Percentiles rank a stretch among this genome's conserved stretches.
Evolutionary conservation across 2,329 filamentous ascomycete species (phyloP).

Genomic region (Malbranchea zuffiana): DNA sequence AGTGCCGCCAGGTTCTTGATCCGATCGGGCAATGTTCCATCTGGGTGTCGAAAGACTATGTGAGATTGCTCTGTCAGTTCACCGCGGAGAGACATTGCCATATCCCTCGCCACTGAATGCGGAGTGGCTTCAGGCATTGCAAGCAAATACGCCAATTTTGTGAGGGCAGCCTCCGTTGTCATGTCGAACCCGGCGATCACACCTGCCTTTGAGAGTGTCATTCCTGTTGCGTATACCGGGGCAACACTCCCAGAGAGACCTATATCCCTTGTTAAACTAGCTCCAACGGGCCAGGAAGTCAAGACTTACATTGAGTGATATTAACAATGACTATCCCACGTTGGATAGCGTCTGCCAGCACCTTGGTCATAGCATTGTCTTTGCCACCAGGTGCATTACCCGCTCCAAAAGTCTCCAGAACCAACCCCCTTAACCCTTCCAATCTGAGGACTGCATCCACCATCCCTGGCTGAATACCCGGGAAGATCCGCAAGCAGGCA

Average conservation of each 20-base stretch:
- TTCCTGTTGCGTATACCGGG: conserved; percentile 65
- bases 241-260: conserved; percentile 58
- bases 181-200: conserved; percentile 84
- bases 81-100: conserved; percentile 66
- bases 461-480: conserved; percentile 89
- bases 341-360: conserved; percentile 64
- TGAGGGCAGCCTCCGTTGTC: conserved; percentile 81
- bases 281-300: conserved; percentile 16
- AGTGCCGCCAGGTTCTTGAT: conserved; percentile 61
- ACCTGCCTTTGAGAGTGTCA: conserved; percentile 67
- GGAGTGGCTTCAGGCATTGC: conserved; percentile 54
- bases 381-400: conserved; percentile 79
- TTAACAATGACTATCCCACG: conserved; percentile 80
- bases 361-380: conserved; percentile 66
- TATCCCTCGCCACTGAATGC: conserved; percentile 55
- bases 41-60: conserved; percentile 66
- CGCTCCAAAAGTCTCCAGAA: conserved; percentile 87
- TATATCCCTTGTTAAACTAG: conserved; percentile 15
- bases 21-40: conserved; percentile 45
- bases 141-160: conserved; percentile 79
- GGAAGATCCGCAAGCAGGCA: conserved; percentile 79
- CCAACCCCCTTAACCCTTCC: conserved; percentile 65
- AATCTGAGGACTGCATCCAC: conserved; percentile 70
- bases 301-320: conserved; percentile 71
- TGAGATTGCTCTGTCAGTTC: conserved; percentile 69